Evolutionary conservation across 2,329 filamentous ascomycete genomes (phyloP).

Genomic region (Stachybotrys chlorohalonatus): DNA sequence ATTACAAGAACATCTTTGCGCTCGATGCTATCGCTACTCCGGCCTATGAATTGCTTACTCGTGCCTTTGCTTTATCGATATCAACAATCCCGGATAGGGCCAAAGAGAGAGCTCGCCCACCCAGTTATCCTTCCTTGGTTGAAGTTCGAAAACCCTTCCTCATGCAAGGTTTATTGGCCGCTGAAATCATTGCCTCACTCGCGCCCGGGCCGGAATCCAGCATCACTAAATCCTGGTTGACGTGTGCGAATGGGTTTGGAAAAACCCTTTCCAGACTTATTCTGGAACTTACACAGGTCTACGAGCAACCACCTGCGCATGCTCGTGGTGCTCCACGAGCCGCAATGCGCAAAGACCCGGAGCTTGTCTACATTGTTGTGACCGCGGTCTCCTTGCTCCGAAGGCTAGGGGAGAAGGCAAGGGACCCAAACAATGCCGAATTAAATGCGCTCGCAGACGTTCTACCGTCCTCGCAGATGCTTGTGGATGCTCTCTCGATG

Average conservation of each 20-base stretch:
- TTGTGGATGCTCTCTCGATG: conserved; percentile 60
- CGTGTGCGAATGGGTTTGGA: conserved; percentile 75
- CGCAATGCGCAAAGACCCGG: conserved; percentile 34
- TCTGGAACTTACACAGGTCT: conserved; percentile 59
- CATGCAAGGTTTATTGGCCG: conserved; percentile 85
- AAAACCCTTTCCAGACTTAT: conserved; percentile 70
- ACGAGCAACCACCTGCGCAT: conserved; percentile 36
- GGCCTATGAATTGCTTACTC: conserved; percentile 73
- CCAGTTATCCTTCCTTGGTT: conserved; percentile 55
- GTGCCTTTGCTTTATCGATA: conserved; percentile 78
- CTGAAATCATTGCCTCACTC: conserved; percentile 76
- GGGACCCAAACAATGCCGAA: conserved; percentile 42
- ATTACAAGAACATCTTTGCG: conserved; percentile 75
- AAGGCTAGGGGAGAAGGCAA: conserved; percentile 58
- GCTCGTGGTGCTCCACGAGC: conserved; percentile 20
- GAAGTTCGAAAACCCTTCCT: conserved; percentile 81
- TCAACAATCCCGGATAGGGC: conserved; percentile 68
- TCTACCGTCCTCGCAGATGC: conserved; percentile 56
- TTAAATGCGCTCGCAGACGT: conserved; percentile 49
- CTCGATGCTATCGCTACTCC: conserved; percentile 56
- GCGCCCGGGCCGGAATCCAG: conserved; percentile 61
- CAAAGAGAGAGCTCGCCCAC: conserved; percentile 42
- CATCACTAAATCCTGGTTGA: conserved; percentile 71
- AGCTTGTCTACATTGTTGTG: conserved; percentile 55
- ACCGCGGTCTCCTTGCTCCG: conserved; percentile 61